These are phyloP conservation scores for Skeletonema costatum DNA, from an alignment of 108 stramenopile species.

Conservation along the genomic window DNA sequence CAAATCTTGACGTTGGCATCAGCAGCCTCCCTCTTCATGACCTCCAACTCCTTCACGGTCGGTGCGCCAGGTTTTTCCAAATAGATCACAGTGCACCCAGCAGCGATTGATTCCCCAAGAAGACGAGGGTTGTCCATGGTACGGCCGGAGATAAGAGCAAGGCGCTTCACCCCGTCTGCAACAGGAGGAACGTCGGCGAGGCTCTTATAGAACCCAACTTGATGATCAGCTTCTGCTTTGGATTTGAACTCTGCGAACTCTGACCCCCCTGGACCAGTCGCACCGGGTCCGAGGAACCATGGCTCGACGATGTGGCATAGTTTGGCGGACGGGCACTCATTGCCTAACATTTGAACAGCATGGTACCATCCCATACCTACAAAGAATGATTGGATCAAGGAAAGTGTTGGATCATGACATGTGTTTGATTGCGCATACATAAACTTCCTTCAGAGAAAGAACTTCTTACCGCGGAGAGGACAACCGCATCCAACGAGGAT, in stretches of 20 bases:
- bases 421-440: neutral
- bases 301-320: conserved; percentile 90
- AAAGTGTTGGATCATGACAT: neutral
- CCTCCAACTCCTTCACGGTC: conserved; percentile 79
- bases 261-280: conserved; percentile 75
- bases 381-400: neutral
- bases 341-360: conserved; percentile 83
- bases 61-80: conserved; percentile 94
- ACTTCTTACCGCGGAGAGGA: conserved; percentile 37
- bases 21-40: conserved; percentile 78
- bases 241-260: conserved; percentile 81
- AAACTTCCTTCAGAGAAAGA: neutral
- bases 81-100: conserved; percentile 77
- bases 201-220: conserved; percentile 71
- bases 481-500: conserved; percentile 58
- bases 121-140: conserved; percentile 90
- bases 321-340: conserved; percentile 79
- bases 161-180: conserved; percentile 71
- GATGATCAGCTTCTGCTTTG: conserved; percentile 60
- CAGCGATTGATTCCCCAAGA: conserved; percentile 69
- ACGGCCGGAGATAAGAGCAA: conserved; percentile 87
- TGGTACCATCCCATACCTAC: conserved; percentile 86
- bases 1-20: conserved; percentile 77
- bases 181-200: conserved; percentile 75
- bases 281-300: conserved; percentile 87